A percentile compares a stretch with the other conserved stretches of the same genome.
These are phyloP conservation scores for Clathrus columnatus DNA, from an alignment of 768 basidiomycete genomes.

Conservation along the genomic window DNA sequence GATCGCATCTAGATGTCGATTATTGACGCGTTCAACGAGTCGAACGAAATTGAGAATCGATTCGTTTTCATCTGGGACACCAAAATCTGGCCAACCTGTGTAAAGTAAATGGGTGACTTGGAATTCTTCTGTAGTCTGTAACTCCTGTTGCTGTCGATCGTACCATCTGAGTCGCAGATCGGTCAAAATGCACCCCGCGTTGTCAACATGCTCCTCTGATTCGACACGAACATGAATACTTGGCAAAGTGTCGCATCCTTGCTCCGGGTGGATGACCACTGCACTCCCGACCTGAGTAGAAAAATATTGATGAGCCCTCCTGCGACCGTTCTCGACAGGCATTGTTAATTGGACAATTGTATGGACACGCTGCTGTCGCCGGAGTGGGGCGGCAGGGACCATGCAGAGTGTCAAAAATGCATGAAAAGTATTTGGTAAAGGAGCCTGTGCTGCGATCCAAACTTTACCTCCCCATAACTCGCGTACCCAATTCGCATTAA, in stretches of 20 bases:
- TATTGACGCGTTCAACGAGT: constrained; percentile 58
- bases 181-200: constrained; percentile 55
- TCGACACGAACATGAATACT: constrained; percentile 53
- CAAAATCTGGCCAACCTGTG: constrained; percentile 77
- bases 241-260: constrained; percentile 26
- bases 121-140: constrained; percentile 26
- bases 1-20: constrained; percentile 18
- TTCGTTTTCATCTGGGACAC: constrained; percentile 61
- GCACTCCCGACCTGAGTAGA: constrained; percentile 33
- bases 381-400: constrained; percentile 32
- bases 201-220: constrained; percentile 34
- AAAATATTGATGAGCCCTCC: constrained; percentile 76
- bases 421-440: constrained; percentile 59
- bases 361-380: constrained; percentile 32
- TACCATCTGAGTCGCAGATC: constrained; percentile 40
- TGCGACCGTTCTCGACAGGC: constrained; percentile 56
- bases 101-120: constrained; percentile 67
- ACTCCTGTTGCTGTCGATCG: constrained; percentile 22
- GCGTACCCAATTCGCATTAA: constrained; percentile 83
- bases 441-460: constrained; percentile 86
- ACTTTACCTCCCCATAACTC: constrained; percentile 63
- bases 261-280: constrained; percentile 37
- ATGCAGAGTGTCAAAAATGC: constrained; percentile 67
- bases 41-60: constrained; percentile 50
- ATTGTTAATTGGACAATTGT: constrained; percentile 80